Conservation (phyloP, 352 stramenopile genomes). For the Blastocystis sp. region DNA sequence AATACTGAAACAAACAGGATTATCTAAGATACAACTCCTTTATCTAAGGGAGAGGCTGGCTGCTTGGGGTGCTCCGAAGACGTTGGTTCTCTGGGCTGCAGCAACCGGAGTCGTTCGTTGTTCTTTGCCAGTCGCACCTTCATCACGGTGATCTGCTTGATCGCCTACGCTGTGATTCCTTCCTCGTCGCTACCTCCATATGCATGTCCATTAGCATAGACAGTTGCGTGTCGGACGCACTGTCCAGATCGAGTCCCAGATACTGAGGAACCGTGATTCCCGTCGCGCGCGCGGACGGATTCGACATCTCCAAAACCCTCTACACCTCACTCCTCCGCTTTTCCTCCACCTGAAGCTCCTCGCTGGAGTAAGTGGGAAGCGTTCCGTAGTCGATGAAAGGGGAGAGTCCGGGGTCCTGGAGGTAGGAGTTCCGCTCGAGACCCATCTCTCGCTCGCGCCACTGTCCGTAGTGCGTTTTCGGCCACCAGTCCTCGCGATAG, state of each 20-base stretch:
- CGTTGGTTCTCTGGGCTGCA: background rate
- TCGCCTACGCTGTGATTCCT: background rate
- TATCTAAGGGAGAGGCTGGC: too few species aligned
- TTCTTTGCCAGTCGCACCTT: constrained; percentile 44
- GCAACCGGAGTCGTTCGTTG: background rate
- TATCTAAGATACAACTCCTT: too few species aligned
- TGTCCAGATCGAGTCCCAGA: constrained; percentile 46
- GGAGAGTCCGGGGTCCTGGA: too few species aligned
- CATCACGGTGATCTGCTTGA: constrained; percentile 42
- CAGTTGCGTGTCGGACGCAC: constrained; percentile 21
- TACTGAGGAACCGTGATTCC: constrained; percentile 42
- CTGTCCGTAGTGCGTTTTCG: constrained; percentile 32
- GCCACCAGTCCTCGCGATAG: background rate
- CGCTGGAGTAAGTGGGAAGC: background rate
- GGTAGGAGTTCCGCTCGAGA: constrained; percentile 12
- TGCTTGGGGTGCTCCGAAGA: too few species aligned
- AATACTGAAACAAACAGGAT: too few species aligned
- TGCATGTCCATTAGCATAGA: constrained; percentile 57
- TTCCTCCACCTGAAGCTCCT: constrained; percentile 15
- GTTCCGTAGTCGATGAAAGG: background rate
- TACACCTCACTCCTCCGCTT: background rate
- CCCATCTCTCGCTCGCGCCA: constrained; percentile 31
- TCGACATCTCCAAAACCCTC: constrained; percentile 33
- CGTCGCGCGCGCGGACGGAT: constrained; percentile 9
- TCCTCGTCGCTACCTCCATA: constrained; percentile 16